Evolutionary conservation across 1,139 yeast genomes (phyloP).

Genomic region (Nakaseomyces delphensis): DNA sequence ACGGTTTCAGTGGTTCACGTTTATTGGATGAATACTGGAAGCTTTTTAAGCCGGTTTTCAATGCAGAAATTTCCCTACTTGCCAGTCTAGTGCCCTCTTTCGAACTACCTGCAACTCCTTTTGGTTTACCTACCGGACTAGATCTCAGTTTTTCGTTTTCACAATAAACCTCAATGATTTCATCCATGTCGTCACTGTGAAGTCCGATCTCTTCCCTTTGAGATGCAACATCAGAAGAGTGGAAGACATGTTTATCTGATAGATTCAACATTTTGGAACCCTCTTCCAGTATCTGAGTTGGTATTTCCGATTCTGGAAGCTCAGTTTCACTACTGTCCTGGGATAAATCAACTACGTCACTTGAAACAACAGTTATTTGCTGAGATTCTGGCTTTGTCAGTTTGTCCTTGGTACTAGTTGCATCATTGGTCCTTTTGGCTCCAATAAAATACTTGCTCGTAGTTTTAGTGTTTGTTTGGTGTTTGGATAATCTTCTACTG

Average conservation of each 20-base stretch:
- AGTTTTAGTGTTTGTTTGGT: neutral
- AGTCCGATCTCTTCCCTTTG: slow-evolving; percentile 3
- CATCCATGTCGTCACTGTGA: neutral
- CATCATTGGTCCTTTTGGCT: neutral
- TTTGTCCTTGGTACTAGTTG: neutral
- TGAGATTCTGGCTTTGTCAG: neutral
- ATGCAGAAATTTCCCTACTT: neutral
- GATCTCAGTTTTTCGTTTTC: neutral
- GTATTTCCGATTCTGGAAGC: slow-evolving; percentile 23
- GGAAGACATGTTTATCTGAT: neutral
- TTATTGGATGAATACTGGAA: neutral
- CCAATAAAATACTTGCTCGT: slow-evolving; percentile 1
- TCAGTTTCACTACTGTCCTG: slow-evolving; percentile 20
- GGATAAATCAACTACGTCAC: neutral
- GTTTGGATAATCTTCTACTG: slow-evolving; percentile 4
- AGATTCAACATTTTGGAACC: too few species aligned
- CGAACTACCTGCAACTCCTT: neutral
- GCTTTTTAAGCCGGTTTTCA: neutral
- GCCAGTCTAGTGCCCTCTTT: neutral
- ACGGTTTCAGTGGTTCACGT: neutral
- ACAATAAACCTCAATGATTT: neutral
- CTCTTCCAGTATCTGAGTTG: slow-evolving; percentile 17
- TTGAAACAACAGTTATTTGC: neutral
- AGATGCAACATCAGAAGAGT: neutral
- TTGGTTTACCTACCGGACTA: neutral